Conservation (phyloP, 306 rosid genomes). For the Argentina anserina region DNA sequence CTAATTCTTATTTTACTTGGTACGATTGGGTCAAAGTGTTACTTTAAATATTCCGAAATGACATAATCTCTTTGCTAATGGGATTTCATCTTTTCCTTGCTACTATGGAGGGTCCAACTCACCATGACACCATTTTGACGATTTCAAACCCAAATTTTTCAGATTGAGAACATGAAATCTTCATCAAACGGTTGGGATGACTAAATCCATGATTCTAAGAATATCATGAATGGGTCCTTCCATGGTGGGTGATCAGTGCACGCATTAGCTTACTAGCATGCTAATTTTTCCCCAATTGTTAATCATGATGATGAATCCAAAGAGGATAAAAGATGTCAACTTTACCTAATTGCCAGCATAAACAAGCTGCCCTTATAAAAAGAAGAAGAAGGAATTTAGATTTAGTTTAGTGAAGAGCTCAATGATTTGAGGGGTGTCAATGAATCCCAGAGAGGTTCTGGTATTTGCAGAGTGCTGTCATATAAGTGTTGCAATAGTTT, state of each 20-base stretch:
- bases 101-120: constrained; percentile 21
- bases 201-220: constrained; percentile 33
- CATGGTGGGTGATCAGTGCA: constrained; percentile 36
- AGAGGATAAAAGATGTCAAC: constrained; percentile 23
- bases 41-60: constrained; percentile 27
- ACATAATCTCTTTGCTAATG: constrained; percentile 21
- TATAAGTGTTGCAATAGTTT: neutral
- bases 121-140: constrained; percentile 11
- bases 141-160: constrained; percentile 10
- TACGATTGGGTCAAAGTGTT: constrained; percentile 29
- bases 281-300: constrained; percentile 21
- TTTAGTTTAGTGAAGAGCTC: neutral
- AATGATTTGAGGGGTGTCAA: neutral
- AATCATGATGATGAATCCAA: neutral
- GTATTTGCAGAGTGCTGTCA: neutral
- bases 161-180: neutral
- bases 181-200: constrained; percentile 40
- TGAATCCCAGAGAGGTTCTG: neutral
- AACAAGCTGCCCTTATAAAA: neutral
- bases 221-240: constrained; percentile 36
- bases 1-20: constrained; percentile 2
- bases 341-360: constrained; percentile 41
- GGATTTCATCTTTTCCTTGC: constrained; percentile 14
- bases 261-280: constrained; percentile 34
- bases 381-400: neutral